Evolutionary conservation across 495 filamentous ascomycete genomes (phyloP), one percentile per base, ranked within the genome.

Genomic region (Ascodesmis nigricans): DNA sequence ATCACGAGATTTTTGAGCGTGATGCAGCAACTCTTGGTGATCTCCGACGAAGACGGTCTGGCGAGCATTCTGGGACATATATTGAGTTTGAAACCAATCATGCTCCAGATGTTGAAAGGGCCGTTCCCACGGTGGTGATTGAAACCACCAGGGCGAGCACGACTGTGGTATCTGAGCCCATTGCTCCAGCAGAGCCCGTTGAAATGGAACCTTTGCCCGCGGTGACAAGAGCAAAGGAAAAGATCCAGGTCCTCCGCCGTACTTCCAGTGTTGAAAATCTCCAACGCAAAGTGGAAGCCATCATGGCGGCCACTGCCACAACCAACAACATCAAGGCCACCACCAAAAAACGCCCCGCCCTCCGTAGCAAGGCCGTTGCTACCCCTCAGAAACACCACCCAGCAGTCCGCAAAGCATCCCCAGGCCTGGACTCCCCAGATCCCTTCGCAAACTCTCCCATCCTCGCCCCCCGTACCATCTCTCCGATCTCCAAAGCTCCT

Each of bases 11-110:
- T 17, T 52, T 52, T 30, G 38, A 45, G 26, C 44, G 49, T 36
- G 49, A 52, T 44, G 48, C 50, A 32, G 48, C 48, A 7, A 39
- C 45, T n/a, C 45, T 52, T 33, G 48, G 48, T 17, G 48, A 52
- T 27, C 39, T 50, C 24, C 43, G 48, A 21, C 43, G 48, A 23
- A 39, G 48, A 13, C 41, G 48, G 21, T 51, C 47, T 19, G 48
- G 48, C 14, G 48, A 51, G 29, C 47, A 52, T 17, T 44, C 39
- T 20, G 43, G 36, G 11, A 19, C 44, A 1, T 22, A 44, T n/a
- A 15, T 46, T 17, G 43, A 50, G 23, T 35, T 43, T 29, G 47
- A 50, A 31, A 47, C 47, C 18, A 25, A 43, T 29, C 34, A 42
- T 31, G 46, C 42, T 10, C 35, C 38, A 20, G 31, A 32, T 14